These are phyloP conservation scores for Phytophthora capsici DNA, from an alignment of 352 stramenopile species.

Conservation along the genomic window DNA sequence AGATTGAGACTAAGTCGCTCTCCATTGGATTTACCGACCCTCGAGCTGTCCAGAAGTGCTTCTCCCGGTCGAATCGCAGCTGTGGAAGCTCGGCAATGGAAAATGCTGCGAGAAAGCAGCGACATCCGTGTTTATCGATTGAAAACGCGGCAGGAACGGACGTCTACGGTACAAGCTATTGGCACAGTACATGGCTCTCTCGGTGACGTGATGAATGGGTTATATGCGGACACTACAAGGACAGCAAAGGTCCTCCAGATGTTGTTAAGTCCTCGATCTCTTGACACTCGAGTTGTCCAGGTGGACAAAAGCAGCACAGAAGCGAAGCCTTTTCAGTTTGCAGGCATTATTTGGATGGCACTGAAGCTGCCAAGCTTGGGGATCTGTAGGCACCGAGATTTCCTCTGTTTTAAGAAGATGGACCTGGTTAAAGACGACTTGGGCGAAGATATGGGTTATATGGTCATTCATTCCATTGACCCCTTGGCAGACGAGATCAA, in stretches of 20 bases:
- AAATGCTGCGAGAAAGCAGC: slow-evolving; percentile 64
- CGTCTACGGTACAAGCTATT: slow-evolving; percentile 59
- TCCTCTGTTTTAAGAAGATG: slow-evolving; percentile 87
- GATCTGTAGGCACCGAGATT: slow-evolving; percentile 71
- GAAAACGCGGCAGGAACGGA: slow-evolving; percentile 48
- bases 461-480: slow-evolving; percentile 79
- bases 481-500: slow-evolving; percentile 37
- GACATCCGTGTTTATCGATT: slow-evolving; percentile 71
- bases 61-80: slow-evolving; percentile 2
- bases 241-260: slow-evolving; percentile 67
- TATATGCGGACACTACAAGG: slow-evolving; percentile 79
- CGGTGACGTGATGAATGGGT: slow-evolving; percentile 74
- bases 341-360: slow-evolving; percentile 75
- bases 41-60: slow-evolving; percentile 5
- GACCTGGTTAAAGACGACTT: slow-evolving; percentile 59
- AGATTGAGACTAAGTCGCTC: slow-evolving; percentile 15
- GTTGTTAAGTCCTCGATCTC: slow-evolving; percentile 59
- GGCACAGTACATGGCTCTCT: slow-evolving; percentile 70
- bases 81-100: slow-evolving; percentile 53
- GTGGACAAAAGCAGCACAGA: slow-evolving; percentile 71
- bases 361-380: slow-evolving; percentile 58
- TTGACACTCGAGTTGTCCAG: slow-evolving; percentile 70
- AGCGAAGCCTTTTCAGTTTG: slow-evolving; percentile 71
- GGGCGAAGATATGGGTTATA: slow-evolving; percentile 69
- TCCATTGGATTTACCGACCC: slow-evolving; percentile 14